Evolutionary conservation across 1,284 basidiomycete genomes (phyloP), one percentile per base, ranked within the genome.

Genomic region (Fomes fomentarius): DNA sequence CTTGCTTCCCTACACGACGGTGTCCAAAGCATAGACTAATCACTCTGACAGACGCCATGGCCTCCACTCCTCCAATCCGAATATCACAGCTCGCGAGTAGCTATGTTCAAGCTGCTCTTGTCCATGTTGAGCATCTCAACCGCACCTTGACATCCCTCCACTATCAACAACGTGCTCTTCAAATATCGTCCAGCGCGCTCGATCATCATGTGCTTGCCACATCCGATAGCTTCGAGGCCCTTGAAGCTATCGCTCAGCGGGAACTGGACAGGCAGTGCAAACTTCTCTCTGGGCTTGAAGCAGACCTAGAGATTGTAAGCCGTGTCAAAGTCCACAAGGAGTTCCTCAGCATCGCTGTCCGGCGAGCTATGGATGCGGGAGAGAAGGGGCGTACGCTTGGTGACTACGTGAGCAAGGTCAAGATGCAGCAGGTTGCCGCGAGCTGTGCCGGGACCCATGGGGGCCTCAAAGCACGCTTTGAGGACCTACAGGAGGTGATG

Each of bases 401-500:
- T 7, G 89, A 91, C 66, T 94, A 93, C 69, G 90, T 94, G 19
- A 86, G 84, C 26, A 79, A 77, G 60, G 80, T 75, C 48, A 91
- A 87, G 73, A 93, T 94, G 89, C 79, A 81, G 55, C 81, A 92
- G 62, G 90, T 93, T 0, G 84, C 84, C 1, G 85, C 89, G 24
- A 84, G 82, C 4, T 93, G 92, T 66, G 69, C 75, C n/a, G 80
- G 82, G 54, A 83, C 85, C 26, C 85, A 92, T 71, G 88, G 80
- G 45, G 85, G 90, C 31, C 68, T 91, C 21, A 73, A 71, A 39
- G 61, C 67, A 9, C 77, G 81, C 24, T 88, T 85, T 61, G 67
- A 71, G 26, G 75, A 83, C 46, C 76, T 79, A 6, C 83, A 87
- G 61, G 69, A 77, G 40, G 73, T 77, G 0, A 83, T 91, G 60